phyloP scores from a whole-genome alignment of 768 basidiomycete genomes.

The Ramaria sp. region DNA sequence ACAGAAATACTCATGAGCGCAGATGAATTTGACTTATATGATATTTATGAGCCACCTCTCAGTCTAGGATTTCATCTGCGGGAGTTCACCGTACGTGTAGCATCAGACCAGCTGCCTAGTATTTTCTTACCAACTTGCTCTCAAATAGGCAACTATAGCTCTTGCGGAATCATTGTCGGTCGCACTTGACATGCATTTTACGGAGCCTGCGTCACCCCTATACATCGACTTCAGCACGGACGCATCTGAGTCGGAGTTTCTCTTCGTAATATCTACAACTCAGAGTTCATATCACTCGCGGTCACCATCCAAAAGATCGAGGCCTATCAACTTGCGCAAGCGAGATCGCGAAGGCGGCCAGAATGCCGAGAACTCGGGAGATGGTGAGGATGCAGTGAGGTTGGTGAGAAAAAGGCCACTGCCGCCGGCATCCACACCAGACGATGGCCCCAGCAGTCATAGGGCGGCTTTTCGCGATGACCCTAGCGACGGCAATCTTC shows the following conservation, averaged over 20 bases:
- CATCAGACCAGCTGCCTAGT: background rate
- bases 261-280: constrained; percentile 76
- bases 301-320: background rate
- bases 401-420: background rate
- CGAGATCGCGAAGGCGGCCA: constrained; percentile 15
- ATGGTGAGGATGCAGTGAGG: background rate
- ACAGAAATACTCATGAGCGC: constrained; percentile 70
- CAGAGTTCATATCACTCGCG: constrained; percentile 18
- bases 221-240: constrained; percentile 70
- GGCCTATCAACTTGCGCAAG: constrained; percentile 4
- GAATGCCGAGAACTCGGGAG: background rate
- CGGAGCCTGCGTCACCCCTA: constrained; percentile 62
- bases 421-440: background rate
- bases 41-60: constrained; percentile 49
- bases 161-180: constrained; percentile 65
- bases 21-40: constrained; percentile 75
- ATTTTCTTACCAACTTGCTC: background rate
- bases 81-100: constrained; percentile 60
- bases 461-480: background rate
- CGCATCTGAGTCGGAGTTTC: constrained; percentile 32
- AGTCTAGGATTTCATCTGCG: constrained; percentile 72
- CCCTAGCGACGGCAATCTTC: background rate
- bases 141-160: constrained; percentile 60
- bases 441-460: too few species aligned
- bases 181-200: constrained; percentile 63